These are phyloP conservation scores for Saxophila tyrrhenica DNA, from an alignment of 495 filamentous ascomycete species.

Conservation along the genomic window DNA sequence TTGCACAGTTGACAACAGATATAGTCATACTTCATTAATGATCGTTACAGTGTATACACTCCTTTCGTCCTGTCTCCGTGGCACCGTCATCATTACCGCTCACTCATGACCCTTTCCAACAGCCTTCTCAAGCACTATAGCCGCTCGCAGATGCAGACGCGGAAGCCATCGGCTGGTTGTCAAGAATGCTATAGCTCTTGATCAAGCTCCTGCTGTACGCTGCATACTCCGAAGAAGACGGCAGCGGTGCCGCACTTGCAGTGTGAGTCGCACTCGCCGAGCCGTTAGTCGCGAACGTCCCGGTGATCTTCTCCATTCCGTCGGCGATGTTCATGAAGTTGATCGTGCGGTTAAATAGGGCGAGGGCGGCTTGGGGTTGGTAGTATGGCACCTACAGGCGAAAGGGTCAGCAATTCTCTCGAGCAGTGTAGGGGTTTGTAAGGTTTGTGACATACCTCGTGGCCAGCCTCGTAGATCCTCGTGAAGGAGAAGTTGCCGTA, in stretches of 20 bases:
- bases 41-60: neutral
- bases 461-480: constrained; percentile 35
- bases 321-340: constrained; percentile 22
- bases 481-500: constrained; percentile 36
- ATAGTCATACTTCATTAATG: neutral
- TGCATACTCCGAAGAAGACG: constrained; percentile 5
- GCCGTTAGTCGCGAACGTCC: constrained; percentile 37
- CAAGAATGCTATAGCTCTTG: neutral
- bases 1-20: too few relatives aligned
- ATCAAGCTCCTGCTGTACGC: neutral
- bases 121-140: neutral
- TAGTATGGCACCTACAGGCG: constrained; percentile 29
- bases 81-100: neutral
- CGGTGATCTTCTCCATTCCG: constrained; percentile 31
- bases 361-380: constrained; percentile 32
- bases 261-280: constrained; percentile 45
- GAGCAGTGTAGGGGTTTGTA: constrained; percentile 22
- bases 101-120: neutral
- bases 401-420: constrained; percentile 22
- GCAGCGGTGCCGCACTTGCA: constrained; percentile 40
- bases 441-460: constrained; percentile 26
- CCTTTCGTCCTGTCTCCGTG: neutral
- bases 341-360: constrained; percentile 30
- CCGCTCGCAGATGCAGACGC: neutral
- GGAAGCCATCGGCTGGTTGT: neutral